Percentiles rank a stretch among this genome's conserved stretches.
Evolutionary conservation across 139 green algal genomes (phyloP).

Genomic region (Astrephomene gubernaculifera): DNA sequence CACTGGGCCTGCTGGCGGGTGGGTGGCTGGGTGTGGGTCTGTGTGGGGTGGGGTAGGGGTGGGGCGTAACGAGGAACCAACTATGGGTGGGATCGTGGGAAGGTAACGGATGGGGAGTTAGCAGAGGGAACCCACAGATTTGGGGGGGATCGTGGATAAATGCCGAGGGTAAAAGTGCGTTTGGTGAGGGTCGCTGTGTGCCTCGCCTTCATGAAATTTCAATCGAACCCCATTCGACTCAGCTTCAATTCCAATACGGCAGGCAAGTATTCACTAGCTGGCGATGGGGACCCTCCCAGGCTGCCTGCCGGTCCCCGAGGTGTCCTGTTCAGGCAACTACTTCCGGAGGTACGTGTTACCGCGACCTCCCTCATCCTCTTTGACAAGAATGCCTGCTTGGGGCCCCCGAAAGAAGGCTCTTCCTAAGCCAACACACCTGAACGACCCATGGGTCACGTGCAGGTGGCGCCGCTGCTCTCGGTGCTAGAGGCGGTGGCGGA

Average conservation of each 20-base stretch:
- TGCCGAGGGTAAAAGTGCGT: no score
- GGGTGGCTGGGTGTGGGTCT: neutral
- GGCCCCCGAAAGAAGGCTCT: no score
- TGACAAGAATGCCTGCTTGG: no score
- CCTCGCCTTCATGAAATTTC: no score
- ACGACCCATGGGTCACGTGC: no score
- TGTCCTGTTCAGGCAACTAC: constrained; percentile 84
- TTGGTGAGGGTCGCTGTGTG: no score
- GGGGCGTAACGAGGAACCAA: neutral
- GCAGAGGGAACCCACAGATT: no score
- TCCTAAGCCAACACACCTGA: no score
- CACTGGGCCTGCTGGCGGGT: constrained; percentile 86
- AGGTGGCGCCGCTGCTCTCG: constrained; percentile 63
- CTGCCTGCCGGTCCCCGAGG: constrained; percentile 81
- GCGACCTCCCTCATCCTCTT: no score
- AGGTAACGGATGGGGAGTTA: neutral
- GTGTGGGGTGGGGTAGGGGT: neutral
- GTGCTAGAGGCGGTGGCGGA: constrained; percentile 74
- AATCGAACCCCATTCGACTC: neutral
- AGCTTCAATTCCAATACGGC: constrained; percentile 26
- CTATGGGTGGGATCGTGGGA: neutral
- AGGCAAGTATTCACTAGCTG: constrained; percentile 84
- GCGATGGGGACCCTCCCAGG: no score
- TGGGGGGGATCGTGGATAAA: no score
- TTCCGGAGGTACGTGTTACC: no score